These are phyloP conservation scores for Diaporthe vaccinii DNA, from an alignment of 2,329 filamentous ascomycete species.

Conservation along the genomic window DNA sequence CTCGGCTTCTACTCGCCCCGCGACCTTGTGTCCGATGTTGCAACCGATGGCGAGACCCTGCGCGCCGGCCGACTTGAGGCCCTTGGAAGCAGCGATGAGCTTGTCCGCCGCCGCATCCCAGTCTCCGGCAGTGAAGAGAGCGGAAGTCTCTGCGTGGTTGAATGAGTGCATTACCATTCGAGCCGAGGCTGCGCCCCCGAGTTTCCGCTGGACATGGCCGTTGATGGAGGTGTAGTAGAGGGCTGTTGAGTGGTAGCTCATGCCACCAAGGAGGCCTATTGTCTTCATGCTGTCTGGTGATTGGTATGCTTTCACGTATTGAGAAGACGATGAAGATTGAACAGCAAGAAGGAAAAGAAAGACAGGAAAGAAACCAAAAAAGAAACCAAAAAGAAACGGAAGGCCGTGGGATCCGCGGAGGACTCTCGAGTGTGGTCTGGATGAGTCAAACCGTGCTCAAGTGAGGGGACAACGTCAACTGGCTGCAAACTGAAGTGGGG, in stretches of 20 bases:
- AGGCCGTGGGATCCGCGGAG: background rate
- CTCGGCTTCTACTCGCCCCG: constrained; percentile 29
- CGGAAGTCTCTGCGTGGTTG: constrained; percentile 43
- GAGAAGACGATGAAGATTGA: background rate
- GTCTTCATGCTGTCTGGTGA: constrained; percentile 40
- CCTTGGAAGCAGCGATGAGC: constrained; percentile 51
- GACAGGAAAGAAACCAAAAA: background rate
- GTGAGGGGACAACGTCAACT: background rate
- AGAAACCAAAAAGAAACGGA: background rate
- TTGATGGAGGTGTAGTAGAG: constrained; percentile 44
- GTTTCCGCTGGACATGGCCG: constrained; percentile 35
- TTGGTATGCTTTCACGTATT: too few relatives aligned
- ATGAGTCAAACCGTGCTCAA: constrained; percentile 3
- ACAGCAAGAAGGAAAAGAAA: background rate
- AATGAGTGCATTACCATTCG: constrained; percentile 41
- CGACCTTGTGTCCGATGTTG: constrained; percentile 43
- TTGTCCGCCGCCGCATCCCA: constrained; percentile 57
- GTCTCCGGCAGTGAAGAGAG: constrained; percentile 59
- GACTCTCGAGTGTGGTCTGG: background rate
- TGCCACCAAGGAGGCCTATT: constrained; percentile 43
- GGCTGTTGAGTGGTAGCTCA: constrained; percentile 43
- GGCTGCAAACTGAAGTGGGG: background rate
- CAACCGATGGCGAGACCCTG: constrained; percentile 42
- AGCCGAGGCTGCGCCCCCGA: constrained; percentile 39
- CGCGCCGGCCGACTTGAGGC: constrained; percentile 41